These are phyloP conservation scores for Ceratobasidium papillatum DNA, from an alignment of 1,284 basidiomycete genomes.

Conservation along the genomic window DNA sequence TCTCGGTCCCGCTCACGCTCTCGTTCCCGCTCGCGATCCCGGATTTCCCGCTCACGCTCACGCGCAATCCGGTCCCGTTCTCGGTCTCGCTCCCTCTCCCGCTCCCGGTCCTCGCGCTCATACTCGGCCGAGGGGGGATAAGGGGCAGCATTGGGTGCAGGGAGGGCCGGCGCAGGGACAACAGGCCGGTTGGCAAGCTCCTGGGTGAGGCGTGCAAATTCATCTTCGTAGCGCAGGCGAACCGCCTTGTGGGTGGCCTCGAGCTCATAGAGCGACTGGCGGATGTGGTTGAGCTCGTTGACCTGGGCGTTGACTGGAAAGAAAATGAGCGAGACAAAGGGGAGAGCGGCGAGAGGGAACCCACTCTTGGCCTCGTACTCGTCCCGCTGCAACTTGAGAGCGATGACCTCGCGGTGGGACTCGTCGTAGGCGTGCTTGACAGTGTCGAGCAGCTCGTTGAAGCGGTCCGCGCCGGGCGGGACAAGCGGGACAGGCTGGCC, in stretches of 20 bases:
- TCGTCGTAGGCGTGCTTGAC: slow-evolving; percentile 89
- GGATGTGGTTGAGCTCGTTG: slow-evolving; percentile 75
- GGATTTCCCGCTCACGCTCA: slow-evolving; percentile 39
- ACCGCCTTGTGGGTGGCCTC: slow-evolving; percentile 77
- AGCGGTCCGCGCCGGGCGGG: slow-evolving; percentile 51
- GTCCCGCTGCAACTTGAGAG: slow-evolving; percentile 81
- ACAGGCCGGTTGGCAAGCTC: slow-evolving; percentile 61
- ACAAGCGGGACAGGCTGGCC: slow-evolving; percentile 54
- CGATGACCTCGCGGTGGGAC: slow-evolving; percentile 72
- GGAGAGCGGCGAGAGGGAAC: slow-evolving; percentile 47
- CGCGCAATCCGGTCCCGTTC: slow-evolving; percentile 39
- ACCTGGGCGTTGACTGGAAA: slow-evolving; percentile 73
- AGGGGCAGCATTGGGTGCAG: background rate
- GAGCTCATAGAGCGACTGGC: slow-evolving; percentile 79
- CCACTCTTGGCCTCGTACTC: slow-evolving; percentile 89
- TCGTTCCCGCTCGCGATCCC: slow-evolving; percentile 46
- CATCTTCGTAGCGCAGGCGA: slow-evolving; percentile 77
- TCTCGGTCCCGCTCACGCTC: slow-evolving; percentile 48
- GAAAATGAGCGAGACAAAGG: slow-evolving; percentile 18
- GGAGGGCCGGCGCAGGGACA: background rate
- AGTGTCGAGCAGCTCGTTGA: slow-evolving; percentile 83
- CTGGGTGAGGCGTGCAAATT: slow-evolving; percentile 69
- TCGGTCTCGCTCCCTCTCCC: slow-evolving; percentile 43
- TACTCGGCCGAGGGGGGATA: slow-evolving; percentile 33
- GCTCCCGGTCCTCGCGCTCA: slow-evolving; percentile 44